Percentiles rank a stretch among this genome's conserved stretches.
phyloP scores from a whole-genome alignment of 1,284 basidiomycete genomes.

The Ganoderma resinaceum region DNA sequence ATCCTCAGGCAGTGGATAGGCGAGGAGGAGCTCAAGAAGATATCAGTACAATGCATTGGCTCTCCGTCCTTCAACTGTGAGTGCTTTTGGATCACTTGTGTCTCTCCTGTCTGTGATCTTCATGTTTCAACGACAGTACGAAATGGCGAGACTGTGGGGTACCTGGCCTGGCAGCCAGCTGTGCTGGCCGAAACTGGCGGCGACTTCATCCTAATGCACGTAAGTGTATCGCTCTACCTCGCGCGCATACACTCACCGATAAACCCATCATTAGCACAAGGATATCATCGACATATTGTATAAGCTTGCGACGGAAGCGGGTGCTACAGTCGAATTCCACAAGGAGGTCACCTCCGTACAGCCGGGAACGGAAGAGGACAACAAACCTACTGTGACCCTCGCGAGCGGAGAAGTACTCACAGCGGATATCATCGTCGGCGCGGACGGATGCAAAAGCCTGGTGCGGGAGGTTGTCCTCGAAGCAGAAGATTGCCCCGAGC shows the following conservation, averaged over 20 bases:
- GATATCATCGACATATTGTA: constrained; percentile 56
- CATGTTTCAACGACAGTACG: constrained; percentile 42
- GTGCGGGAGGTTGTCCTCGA: constrained; percentile 40
- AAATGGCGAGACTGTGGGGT: constrained; percentile 51
- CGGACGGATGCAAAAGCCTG: constrained; percentile 45
- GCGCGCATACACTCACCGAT: neutral
- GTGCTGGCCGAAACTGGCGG: constrained; percentile 61
- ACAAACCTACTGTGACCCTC: constrained; percentile 41
- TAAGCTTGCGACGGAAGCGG: constrained; percentile 47
- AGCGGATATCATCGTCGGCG: constrained; percentile 49
- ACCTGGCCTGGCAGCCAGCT: constrained; percentile 57
- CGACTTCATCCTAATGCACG: constrained; percentile 51
- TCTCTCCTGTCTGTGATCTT: neutral
- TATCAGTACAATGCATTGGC: constrained; percentile 39
- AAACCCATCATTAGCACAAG: constrained; percentile 43
- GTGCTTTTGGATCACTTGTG: neutral
- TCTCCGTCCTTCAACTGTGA: constrained; percentile 34
- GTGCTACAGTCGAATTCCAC: constrained; percentile 49
- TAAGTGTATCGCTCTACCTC: constrained; percentile 16
- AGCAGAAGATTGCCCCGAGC: constrained; percentile 20
- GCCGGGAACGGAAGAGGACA: constrained; percentile 32
- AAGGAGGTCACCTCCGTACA: constrained; percentile 42
- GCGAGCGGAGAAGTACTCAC: constrained; percentile 45
- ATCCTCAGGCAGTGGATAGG: constrained; percentile 60
- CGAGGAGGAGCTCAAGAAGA: constrained; percentile 43